A percentile compares a stretch with the other conserved stretches of the same genome.
phyloP scores from a whole-genome alignment of 2,329 filamentous ascomycete species.

The Cercospora sesami region DNA sequence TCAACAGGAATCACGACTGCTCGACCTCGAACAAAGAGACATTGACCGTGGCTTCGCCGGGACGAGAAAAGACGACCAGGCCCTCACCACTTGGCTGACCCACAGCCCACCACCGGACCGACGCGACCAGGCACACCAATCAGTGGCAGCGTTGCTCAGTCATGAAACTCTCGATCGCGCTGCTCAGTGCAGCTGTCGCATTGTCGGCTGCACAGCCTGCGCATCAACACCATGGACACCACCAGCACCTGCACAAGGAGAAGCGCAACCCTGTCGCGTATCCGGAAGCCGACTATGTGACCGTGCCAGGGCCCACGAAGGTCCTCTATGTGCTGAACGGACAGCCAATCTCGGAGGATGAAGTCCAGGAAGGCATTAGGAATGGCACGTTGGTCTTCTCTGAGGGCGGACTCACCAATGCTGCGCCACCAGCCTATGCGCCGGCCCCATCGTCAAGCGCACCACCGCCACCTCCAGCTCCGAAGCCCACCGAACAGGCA shows the following conservation, averaged over 20 bases:
- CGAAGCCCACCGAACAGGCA: conserved; percentile 9
- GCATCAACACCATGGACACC: conserved; percentile 55
- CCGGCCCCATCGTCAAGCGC: conserved; percentile 32
- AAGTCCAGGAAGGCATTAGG: conserved; percentile 70
- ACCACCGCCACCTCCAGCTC: conserved; percentile 32
- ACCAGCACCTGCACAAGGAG: conserved; percentile 58
- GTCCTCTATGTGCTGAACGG: conserved; percentile 73
- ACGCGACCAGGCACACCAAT: conserved; percentile 16
- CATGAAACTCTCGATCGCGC: conserved; percentile 42
- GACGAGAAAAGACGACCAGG: conserved; percentile 20
- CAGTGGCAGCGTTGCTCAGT: conserved; percentile 20
- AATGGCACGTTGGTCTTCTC: conserved; percentile 67
- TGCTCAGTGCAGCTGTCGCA: conserved; percentile 41
- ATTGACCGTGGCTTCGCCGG: conserved; percentile 30
- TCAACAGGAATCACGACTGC: neutral
- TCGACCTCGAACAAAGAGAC: conserved; percentile 14
- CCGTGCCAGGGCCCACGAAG: conserved; percentile 62
- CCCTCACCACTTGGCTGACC: conserved; percentile 23
- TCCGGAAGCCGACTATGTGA: conserved; percentile 50
- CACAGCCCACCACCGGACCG: conserved; percentile 5
- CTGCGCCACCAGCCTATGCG: conserved; percentile 29
- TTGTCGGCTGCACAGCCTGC: conserved; percentile 60
- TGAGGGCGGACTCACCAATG: conserved; percentile 41
- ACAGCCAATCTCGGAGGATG: conserved; percentile 58
- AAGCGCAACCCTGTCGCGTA: conserved; percentile 51